Percentiles rank a stretch among this genome's conserved stretches.
These are phyloP conservation scores for Silybum marianum DNA, from an alignment of 129 eudicot genomes.

Conservation along the genomic window DNA sequence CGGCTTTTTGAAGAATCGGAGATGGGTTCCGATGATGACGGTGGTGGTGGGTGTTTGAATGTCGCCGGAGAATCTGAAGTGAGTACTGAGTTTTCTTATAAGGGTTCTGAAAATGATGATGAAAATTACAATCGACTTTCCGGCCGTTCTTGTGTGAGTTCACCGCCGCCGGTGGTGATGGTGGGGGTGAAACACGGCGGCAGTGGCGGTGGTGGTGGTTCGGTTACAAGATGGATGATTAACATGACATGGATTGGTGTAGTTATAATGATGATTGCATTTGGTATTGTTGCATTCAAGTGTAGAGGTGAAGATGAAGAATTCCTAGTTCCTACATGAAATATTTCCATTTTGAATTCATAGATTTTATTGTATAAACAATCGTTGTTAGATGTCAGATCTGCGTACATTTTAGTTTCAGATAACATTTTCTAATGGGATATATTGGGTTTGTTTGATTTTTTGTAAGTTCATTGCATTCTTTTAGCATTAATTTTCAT, in stretches of 20 bases:
- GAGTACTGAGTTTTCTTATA: constrained; percentile 10
- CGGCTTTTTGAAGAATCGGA: constrained; percentile 37
- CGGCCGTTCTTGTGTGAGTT: neutral
- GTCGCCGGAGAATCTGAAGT: constrained; percentile 28
- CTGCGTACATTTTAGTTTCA: neutral
- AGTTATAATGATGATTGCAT: constrained; percentile 32
- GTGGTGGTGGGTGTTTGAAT: constrained; percentile 22
- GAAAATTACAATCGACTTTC: neutral
- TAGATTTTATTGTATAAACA: neutral
- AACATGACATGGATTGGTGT: constrained; percentile 8
- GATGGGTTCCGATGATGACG: neutral
- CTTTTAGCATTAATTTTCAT: neutral
- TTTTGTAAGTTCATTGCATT: neutral
- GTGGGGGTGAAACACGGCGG: constrained; percentile 12
- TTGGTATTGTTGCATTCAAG: constrained; percentile 31
- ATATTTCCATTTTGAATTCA: neutral
- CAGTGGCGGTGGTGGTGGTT: neutral
- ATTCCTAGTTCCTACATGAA: constrained; percentile 29
- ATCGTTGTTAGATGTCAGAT: neutral
- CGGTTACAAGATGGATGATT: constrained; percentile 21
- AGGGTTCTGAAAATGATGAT: constrained; percentile 15
- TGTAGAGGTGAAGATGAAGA: constrained; percentile 27
- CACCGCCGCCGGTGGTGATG: neutral
- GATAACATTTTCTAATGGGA: neutral
- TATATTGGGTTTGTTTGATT: neutral